Evolutionary conservation across 768 basidiomycete species (phyloP).

Genomic region (Agaricus subrufescens): DNA sequence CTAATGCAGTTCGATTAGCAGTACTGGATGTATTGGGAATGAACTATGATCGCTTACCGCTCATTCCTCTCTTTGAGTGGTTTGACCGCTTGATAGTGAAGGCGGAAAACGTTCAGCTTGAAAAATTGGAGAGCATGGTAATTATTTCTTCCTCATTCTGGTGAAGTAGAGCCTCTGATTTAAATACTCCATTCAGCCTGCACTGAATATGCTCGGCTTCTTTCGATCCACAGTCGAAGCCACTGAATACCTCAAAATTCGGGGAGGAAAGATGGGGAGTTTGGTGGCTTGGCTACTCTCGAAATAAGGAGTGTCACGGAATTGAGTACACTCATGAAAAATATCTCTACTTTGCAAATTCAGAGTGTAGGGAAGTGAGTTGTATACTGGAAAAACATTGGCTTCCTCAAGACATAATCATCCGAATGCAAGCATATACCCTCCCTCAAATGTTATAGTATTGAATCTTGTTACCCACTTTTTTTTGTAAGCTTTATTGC

Average conservation of each 20-base stretch:
- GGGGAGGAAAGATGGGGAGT: constrained; percentile 12
- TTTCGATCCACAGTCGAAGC: constrained; percentile 18
- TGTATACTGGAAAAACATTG: constrained; percentile 29
- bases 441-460: too few species aligned
- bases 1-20: constrained; percentile 12
- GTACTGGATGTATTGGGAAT: neutral
- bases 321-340: constrained; percentile 29
- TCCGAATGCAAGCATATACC: too few species aligned
- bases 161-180: neutral
- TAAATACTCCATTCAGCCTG: constrained; percentile 20
- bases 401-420: constrained; percentile 13
- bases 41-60: neutral
- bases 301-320: constrained; percentile 21
- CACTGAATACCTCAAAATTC: constrained; percentile 10
- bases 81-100: neutral
- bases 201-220: constrained; percentile 30
- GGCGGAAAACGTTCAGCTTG: neutral
- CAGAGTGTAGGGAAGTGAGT: constrained; percentile 29
- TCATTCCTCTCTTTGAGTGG: neutral
- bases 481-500: too few species aligned
- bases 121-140: neutral
- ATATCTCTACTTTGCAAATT: constrained; percentile 19
- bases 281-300: constrained; percentile 22
- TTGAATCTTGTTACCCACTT: neutral
- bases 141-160: too few species aligned